These are phyloP conservation scores for Boletus sp. DNA, from an alignment of 768 basidiomycete species.

Conservation along the genomic window DNA sequence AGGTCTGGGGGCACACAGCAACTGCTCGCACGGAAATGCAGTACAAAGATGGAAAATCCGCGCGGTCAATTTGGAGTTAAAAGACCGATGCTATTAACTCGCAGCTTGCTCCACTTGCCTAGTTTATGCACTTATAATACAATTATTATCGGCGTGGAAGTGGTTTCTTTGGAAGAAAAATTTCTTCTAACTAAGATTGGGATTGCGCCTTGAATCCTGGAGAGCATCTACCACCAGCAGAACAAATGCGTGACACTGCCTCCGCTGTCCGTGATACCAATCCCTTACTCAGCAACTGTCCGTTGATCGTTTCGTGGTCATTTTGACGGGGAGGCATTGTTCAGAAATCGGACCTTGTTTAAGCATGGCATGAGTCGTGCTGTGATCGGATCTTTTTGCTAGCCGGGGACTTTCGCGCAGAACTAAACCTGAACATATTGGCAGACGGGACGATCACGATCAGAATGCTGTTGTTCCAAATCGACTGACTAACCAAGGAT, in stretches of 20 bases:
- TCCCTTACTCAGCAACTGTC: not conserved
- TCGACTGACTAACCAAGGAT: slow-evolving; percentile 6
- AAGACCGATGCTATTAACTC: slow-evolving; percentile 1
- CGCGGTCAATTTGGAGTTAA: not conserved
- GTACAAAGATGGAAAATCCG: not conserved
- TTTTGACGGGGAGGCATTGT: not conserved
- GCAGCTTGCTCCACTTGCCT: slow-evolving; percentile 7
- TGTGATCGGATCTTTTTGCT: slow-evolving; percentile 6
- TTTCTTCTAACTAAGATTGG: not conserved
- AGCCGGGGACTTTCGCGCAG: not conserved
- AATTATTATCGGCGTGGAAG: not conserved
- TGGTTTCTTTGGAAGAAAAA: not conserved
- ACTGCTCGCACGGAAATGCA: not conserved
- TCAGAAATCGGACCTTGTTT: not conserved
- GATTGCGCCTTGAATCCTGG: not conserved
- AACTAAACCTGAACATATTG: not conserved
- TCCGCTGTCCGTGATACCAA: not conserved
- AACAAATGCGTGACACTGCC: not conserved
- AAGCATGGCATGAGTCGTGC: not conserved
- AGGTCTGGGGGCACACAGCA: not conserved
- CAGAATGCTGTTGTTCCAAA: slow-evolving; percentile 3
- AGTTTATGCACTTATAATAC: not conserved
- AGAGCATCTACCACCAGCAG: not conserved
- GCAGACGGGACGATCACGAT: not conserved
- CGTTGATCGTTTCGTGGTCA: not conserved